Base-by-base conservation (phyloP, 2,329 filamentous ascomycete species). In the Penicillium hordei region DNA sequence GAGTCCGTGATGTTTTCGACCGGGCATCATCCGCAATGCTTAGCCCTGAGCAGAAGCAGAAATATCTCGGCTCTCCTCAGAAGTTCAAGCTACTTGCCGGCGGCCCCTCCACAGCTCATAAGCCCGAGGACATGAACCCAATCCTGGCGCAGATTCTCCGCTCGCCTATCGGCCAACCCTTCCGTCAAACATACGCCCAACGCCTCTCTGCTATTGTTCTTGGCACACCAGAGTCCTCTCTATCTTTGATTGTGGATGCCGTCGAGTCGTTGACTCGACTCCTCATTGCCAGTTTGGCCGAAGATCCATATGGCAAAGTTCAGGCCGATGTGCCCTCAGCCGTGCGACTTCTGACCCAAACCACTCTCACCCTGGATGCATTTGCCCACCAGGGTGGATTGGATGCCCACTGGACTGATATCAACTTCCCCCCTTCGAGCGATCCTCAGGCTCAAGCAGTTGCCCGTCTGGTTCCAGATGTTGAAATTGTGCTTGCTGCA, bases 261-360 rank as follows among this genome's bases (percentile, higher is more conserved):
- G 81, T 87, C n/a, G 85, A 86, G 58, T 84, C 88, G 0, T 77
- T 94, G 39, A 86, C 85, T 13, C 81, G 83, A 49, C 81, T 97
- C 29, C 84, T 90, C 0, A 83, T 91, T 4, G 83, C 84, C 60
- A 93, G 89, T 73, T 76, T 97, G 53, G 79, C 80, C 4, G 93
- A 97, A 73, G 93, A 97, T 71, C 83, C 83, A 46, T 94, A 87
- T 69, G 93, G 93, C 15, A 89, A 90, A 65, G 93, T 95, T n/a
- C 89, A 95, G 64, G 82, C 86, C 43, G 90, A 94, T 62, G 86
- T 97, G 2, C 85, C 89, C 1, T 77, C 77, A 48, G 87, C 96
- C 56, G 85, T 97, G 50, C 84, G 88, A 46, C 85, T 86, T 1
- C 84, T 95, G 60, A 93, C 90, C 0, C 70, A 72, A 44, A 86